Evolutionary conservation across 2,329 filamentous ascomycete genomes (phyloP).

Genomic region (Calonectria hawksworthii): DNA sequence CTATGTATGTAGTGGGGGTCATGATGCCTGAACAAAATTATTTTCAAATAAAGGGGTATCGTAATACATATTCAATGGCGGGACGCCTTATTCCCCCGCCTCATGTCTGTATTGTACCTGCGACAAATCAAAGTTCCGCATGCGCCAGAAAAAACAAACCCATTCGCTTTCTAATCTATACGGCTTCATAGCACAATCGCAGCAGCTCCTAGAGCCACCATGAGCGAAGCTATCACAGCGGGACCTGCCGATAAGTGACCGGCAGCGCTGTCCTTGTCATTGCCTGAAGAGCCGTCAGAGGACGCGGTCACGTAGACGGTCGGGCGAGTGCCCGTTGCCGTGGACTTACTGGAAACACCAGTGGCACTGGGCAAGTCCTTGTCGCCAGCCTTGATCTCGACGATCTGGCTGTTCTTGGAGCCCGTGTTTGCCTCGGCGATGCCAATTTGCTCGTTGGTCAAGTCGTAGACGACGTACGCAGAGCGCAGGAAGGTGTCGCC

Average conservation of each 20-base stretch:
- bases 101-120: background rate
- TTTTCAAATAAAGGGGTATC: conserved; percentile 27
- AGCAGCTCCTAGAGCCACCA: conserved; percentile 37
- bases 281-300: conserved; percentile 38
- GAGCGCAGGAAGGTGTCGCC: conserved; percentile 71
- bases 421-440: conserved; percentile 68
- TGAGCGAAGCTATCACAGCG: conserved; percentile 30
- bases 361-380: conserved; percentile 58
- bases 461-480: conserved; percentile 70
- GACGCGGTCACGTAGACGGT: conserved; percentile 29
- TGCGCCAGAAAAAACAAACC: background rate
- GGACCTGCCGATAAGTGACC: conserved; percentile 32
- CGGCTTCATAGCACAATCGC: conserved; percentile 27
- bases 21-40: background rate
- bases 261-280: conserved; percentile 37
- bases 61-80: conserved; percentile 14
- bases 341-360: conserved; percentile 56
- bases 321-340: conserved; percentile 20
- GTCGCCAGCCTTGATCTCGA: conserved; percentile 58
- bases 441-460: conserved; percentile 64
- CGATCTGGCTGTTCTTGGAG: conserved; percentile 57
- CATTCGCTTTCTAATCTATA: background rate
- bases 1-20: background rate
- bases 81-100: background rate
- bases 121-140: background rate